These are phyloP conservation scores for Rhizomucor pusillus DNA, from an alignment of 371 early-diverging fungal genomes.

Conservation along the genomic window DNA sequence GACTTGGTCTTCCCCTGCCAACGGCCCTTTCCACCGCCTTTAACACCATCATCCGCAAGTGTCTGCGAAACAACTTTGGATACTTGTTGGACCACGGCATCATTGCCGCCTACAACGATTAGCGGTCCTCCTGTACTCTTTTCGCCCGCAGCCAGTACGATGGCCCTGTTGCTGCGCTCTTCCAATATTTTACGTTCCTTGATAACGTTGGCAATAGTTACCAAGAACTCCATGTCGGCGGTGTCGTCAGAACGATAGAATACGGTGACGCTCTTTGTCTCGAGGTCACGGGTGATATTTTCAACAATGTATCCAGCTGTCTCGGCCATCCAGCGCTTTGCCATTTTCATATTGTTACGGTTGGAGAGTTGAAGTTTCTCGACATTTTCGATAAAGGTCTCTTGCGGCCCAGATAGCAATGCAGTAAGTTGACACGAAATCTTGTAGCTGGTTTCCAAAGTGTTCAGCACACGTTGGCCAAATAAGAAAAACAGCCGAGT, in stretches of 20 bases:
- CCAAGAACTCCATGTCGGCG: constrained; percentile 60
- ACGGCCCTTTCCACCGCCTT: constrained; percentile 61
- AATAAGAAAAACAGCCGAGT: constrained; percentile 65
- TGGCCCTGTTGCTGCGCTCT: constrained; percentile 21
- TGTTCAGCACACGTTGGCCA: constrained; percentile 60
- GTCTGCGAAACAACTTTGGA: constrained; percentile 33
- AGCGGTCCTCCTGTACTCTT: constrained; percentile 54
- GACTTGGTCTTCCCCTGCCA: constrained; percentile 66
- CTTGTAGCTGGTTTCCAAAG: constrained; percentile 41
- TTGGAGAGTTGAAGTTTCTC: constrained; percentile 39
- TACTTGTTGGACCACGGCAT: constrained; percentile 46
- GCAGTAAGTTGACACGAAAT: constrained; percentile 48
- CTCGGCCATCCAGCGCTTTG: constrained; percentile 46
- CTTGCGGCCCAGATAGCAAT: constrained; percentile 59
- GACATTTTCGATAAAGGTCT: constrained; percentile 59
- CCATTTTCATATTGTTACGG: constrained; percentile 37
- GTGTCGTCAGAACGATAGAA: constrained; percentile 63
- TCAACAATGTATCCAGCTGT: constrained; percentile 45
- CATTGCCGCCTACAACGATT: constrained; percentile 41
- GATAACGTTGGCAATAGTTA: constrained; percentile 27
- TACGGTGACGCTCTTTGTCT: constrained; percentile 20
- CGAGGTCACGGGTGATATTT: constrained; percentile 35
- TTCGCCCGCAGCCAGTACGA: constrained; percentile 52
- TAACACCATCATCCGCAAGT: constrained; percentile 31
- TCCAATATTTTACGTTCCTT: constrained; percentile 34